Conservation (phyloP, 73 alveolate species). For the Uronychia setigera region DNA sequence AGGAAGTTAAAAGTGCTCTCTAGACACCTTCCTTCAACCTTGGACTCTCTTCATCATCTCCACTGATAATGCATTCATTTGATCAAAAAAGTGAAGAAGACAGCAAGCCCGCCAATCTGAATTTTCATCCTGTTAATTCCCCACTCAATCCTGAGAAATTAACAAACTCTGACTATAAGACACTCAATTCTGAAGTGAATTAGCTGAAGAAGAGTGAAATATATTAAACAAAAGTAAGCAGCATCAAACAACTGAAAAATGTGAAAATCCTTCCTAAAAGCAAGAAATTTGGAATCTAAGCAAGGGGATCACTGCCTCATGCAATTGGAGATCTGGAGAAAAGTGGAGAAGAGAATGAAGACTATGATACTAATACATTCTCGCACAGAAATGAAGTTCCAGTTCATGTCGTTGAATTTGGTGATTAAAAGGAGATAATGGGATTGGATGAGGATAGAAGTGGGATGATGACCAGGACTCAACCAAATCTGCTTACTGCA, state of each 20-base stretch:
- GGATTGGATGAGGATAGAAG: too few relatives aligned
- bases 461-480: too few relatives aligned
- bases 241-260: neutral
- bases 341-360: neutral
- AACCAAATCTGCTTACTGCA: too few relatives aligned
- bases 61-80: too few relatives aligned
- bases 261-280: neutral
- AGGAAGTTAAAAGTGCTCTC: neutral
- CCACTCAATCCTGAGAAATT: neutral
- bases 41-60: neutral
- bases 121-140: too few relatives aligned
- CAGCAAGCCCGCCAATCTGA: too few relatives aligned
- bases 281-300: neutral
- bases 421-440: too few relatives aligned
- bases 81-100: too few relatives aligned
- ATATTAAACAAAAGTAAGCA: too few relatives aligned
- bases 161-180: neutral
- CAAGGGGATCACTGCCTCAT: neutral
- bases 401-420: neutral
- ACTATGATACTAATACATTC: neutral
- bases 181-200: neutral
- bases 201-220: neutral
- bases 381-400: neutral
- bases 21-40: neutral
- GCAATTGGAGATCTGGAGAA: neutral